These are phyloP conservation scores for Nyctanthes arbortristis DNA, from an alignment of 257 asterid species.

Conservation along the genomic window DNA sequence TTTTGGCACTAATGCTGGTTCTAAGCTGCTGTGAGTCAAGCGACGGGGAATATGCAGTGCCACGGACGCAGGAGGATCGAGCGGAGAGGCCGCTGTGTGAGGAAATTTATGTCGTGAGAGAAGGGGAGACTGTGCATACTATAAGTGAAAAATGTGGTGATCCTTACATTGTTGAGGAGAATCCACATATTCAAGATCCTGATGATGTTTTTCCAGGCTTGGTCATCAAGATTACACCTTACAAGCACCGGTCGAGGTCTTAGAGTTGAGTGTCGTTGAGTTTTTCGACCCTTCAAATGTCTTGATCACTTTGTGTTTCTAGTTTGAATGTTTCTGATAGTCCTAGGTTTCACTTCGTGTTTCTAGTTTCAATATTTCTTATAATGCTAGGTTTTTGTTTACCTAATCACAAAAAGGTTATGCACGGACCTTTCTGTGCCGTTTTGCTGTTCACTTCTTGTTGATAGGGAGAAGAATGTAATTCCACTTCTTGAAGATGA, in stretches of 20 bases:
- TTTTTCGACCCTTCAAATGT: background rate
- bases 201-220: slow-evolving; percentile 43
- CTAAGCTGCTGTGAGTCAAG: slow-evolving; percentile 60
- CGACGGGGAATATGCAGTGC: slow-evolving; percentile 29
- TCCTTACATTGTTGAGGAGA: slow-evolving; percentile 35
- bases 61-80: background rate
- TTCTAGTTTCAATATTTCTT: background rate
- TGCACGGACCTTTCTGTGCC: background rate
- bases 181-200: slow-evolving; percentile 36
- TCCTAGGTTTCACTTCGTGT: no score
- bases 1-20: slow-evolving; percentile 53
- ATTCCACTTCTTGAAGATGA: background rate
- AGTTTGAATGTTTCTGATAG: no score
- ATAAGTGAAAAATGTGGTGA: slow-evolving; percentile 40
- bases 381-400: background rate
- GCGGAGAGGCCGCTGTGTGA: slow-evolving; percentile 28
- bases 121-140: slow-evolving; percentile 38
- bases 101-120: slow-evolving; percentile 34
- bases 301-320: background rate
- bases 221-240: slow-evolving; percentile 30
- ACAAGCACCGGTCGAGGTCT: slow-evolving; percentile 25
- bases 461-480: background rate
- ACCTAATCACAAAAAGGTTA: background rate
- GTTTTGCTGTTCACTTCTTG: background rate
- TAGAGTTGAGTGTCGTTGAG: background rate